Evolutionary conservation across 257 asterid genomes (phyloP).

Genomic region (Solanum lignicaule): DNA sequence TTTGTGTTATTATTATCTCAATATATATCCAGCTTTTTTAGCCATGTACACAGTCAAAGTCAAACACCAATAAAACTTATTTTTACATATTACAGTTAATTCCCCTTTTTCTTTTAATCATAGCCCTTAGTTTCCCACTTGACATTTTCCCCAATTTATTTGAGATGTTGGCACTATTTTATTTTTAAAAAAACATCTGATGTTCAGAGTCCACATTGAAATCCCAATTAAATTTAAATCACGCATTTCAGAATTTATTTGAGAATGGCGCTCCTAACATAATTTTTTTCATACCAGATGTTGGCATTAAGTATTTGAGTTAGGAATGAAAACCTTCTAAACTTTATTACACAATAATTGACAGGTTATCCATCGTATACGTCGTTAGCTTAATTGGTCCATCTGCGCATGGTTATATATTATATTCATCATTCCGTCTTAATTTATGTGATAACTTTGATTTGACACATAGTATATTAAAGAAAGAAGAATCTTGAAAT

Average conservation of each 20-base stretch:
- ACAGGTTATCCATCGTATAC: neutral
- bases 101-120: neutral
- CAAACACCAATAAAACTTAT: neutral
- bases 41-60: constrained; percentile 4
- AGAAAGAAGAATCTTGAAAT: neutral
- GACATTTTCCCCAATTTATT: neutral
- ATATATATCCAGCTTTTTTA: neutral
- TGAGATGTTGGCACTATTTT: neutral
- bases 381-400: neutral
- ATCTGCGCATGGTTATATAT: neutral
- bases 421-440: neutral
- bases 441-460: neutral
- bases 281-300: no score
- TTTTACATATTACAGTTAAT: neutral
- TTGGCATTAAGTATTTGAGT: neutral
- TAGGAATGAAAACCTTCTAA: neutral
- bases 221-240: no score
- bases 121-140: neutral
- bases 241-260: no score
- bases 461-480: neutral
- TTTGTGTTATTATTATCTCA: neutral
- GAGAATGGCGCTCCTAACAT: fast-evolving
- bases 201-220: no score
- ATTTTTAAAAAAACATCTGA: no score
- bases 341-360: neutral